Conservation (phyloP, 495 filamentous ascomycete genomes). For the Aspergillus leporis region DNA sequence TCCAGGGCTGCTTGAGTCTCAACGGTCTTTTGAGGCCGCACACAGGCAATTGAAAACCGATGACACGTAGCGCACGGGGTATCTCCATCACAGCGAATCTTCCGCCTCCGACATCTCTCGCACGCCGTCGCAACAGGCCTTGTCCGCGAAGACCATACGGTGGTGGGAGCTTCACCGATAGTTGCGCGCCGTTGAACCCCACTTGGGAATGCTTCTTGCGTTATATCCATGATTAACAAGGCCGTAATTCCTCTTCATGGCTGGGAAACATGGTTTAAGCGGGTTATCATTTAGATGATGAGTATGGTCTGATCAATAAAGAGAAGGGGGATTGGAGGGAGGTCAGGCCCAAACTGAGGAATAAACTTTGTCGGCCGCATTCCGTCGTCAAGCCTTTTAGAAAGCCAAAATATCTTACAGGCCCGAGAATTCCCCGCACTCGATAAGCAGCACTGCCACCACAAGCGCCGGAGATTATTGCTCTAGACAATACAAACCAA, state of each 20-base stretch:
- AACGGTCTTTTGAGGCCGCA: conserved; percentile 15
- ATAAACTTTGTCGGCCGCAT: no score
- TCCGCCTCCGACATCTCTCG: conserved; percentile 21
- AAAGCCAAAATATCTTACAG: no score
- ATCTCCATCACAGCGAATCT: conserved; percentile 24
- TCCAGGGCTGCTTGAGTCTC: conserved; percentile 17
- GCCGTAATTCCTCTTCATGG: conserved; percentile 11
- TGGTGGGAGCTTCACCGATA: conserved; percentile 1
- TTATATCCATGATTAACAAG: conserved; percentile 15
- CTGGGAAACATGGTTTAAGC: not conserved
- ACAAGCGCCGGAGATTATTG: no score
- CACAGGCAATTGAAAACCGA: conserved; percentile 18
- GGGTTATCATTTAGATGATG: not conserved
- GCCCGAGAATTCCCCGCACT: no score
- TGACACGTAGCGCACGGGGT: conserved; percentile 22
- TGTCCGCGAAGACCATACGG: conserved; percentile 6
- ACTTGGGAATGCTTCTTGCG: conserved; percentile 7
- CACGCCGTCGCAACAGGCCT: conserved; percentile 17
- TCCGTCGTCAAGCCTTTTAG: no score
- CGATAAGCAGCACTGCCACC: no score
- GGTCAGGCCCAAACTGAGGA: not conserved
- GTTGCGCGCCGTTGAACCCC: conserved; percentile 5
- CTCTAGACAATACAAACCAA: no score
- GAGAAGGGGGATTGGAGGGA: not conserved
- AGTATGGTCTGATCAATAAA: not conserved